Conservation (phyloP, 2,329 filamentous ascomycete species). For the Didymella pomorum region DNA sequence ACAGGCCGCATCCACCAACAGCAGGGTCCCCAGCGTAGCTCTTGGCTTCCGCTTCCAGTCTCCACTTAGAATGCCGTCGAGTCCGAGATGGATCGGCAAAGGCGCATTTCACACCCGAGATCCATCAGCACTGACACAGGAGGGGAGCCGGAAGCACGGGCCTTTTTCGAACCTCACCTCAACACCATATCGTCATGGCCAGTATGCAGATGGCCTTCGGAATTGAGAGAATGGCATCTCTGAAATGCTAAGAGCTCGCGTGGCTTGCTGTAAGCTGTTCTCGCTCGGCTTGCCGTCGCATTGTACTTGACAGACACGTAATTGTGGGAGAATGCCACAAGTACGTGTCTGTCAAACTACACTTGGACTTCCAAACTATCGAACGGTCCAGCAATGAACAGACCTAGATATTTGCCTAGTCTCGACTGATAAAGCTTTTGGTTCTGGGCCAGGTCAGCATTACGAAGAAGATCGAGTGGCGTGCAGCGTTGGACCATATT, state of each 20-base stretch:
- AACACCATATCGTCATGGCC: slow-evolving; percentile 16
- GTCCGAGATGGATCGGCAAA: slow-evolving; percentile 30
- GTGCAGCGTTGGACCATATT: slow-evolving; percentile 3
- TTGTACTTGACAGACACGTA: neutral
- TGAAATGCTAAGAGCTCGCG: neutral
- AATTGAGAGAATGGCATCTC: neutral
- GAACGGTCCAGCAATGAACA: neutral
- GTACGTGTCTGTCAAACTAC: neutral
- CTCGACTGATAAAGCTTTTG: neutral
- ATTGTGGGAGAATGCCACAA: neutral
- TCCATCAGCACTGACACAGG: slow-evolving; percentile 12
- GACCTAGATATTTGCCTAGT: neutral
- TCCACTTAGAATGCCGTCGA: slow-evolving; percentile 18
- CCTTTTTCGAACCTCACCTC: slow-evolving; percentile 16
- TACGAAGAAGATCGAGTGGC: slow-evolving; percentile 2
- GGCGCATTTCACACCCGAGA: slow-evolving; percentile 27
- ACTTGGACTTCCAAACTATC: too few species aligned
- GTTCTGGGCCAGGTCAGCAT: slow-evolving; percentile 11
- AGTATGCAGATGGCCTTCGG: neutral
- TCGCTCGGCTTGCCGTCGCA: neutral
- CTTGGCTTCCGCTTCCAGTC: slow-evolving; percentile 14
- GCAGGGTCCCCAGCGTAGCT: slow-evolving; percentile 35
- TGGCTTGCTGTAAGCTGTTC: neutral
- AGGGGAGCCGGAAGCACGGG: slow-evolving; percentile 24
- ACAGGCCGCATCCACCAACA: slow-evolving; percentile 3